A percentile compares a stretch with the other conserved stretches of the same genome.
These are phyloP conservation scores for Ogataea nitratoaversa DNA, from an alignment of 805 yeast species.

Conservation along the genomic window DNA sequence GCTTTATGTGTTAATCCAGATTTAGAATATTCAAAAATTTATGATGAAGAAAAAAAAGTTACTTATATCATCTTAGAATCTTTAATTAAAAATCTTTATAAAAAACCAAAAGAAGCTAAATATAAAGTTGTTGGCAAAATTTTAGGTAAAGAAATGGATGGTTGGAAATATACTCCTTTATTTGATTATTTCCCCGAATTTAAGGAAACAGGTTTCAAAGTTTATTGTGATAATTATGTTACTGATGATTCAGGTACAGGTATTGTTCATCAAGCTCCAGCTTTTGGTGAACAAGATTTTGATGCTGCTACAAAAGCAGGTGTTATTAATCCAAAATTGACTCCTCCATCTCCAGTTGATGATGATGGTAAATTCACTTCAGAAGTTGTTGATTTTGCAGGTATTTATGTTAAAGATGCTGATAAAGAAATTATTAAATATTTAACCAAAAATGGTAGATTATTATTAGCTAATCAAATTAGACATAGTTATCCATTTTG, in stretches of 20 bases:
- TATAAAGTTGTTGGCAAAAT: conserved; percentile 76
- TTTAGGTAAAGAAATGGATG: conserved; percentile 75
- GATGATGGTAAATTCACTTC: conserved; percentile 82
- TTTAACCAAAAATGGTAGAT: conserved; percentile 70
- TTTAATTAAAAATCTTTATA: conserved; percentile 79
- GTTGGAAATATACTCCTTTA: conserved; percentile 75
- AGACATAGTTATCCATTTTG: conserved; percentile 98
- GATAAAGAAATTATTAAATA: conserved; percentile 85
- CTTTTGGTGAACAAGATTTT: conserved; percentile 99
- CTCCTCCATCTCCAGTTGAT: conserved; percentile 93
- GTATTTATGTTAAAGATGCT: conserved; percentile 91
- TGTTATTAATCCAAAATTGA: conserved; percentile 59
- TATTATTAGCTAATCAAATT: conserved; percentile 75
- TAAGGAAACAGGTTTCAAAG: conserved; percentile 76
- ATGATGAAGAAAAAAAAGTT: conserved; percentile 79
- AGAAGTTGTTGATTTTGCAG: conserved; percentile 71
- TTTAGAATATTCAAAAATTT: conserved; percentile 87
- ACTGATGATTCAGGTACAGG: conserved; percentile 97
- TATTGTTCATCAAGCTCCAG: conserved; percentile 97
- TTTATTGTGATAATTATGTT: conserved; percentile 79
- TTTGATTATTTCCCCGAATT: conserved; percentile 80
- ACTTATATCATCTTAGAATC: conserved; percentile 82
- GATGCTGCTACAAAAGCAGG: conserved; percentile 73
- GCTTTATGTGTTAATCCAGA: conserved; percentile 89
- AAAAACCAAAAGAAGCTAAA: conserved; percentile 90